Percentiles rank a stretch among this genome's conserved stretches.
phyloP scores from a whole-genome alignment of 1,284 basidiomycete species.

The Moesziomyces sp. region DNA sequence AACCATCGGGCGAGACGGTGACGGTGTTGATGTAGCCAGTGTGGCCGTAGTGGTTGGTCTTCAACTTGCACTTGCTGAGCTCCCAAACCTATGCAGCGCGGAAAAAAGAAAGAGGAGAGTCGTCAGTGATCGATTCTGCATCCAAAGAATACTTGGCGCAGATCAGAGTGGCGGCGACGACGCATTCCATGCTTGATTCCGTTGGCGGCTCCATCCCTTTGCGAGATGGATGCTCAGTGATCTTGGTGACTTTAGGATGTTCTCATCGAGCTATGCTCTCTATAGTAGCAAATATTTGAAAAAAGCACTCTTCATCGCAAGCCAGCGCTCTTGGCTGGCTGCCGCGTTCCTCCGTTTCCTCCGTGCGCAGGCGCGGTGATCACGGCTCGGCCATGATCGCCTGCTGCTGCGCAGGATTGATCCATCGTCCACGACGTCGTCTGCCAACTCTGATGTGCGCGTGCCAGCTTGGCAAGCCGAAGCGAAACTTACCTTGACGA shows the following conservation, averaged over 20 bases:
- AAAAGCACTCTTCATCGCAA: slow-evolving; percentile 68
- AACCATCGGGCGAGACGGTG: slow-evolving; percentile 98
- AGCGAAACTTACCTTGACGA: slow-evolving; percentile 86
- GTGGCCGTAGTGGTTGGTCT: slow-evolving; percentile 99
- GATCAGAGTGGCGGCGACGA: slow-evolving; percentile 4
- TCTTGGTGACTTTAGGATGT: slow-evolving; percentile 77
- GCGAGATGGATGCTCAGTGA: slow-evolving; percentile 73
- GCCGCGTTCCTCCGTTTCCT: neutral
- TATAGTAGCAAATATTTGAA: slow-evolving; percentile 84
- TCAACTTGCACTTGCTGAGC: slow-evolving; percentile 99
- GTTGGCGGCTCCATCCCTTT: slow-evolving; percentile 10
- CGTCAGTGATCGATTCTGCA: slow-evolving; percentile 7
- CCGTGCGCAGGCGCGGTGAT: slow-evolving; percentile 67
- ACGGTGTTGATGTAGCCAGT: slow-evolving; percentile 99
- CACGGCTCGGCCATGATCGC: too few species aligned
- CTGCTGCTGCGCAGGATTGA: too few species aligned
- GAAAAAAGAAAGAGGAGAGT: neutral
- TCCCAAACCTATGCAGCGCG: slow-evolving; percentile 86
- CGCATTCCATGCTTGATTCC: neutral
- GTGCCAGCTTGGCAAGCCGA: slow-evolving; percentile 31
- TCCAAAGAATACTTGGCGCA: neutral
- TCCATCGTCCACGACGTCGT: neutral
- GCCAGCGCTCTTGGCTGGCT: slow-evolving; percentile 3
- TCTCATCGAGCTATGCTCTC: slow-evolving; percentile 78
- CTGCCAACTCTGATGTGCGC: slow-evolving; percentile 42